These are phyloP conservation scores for Argentina anserina DNA, from an alignment of 306 rosid species.

Conservation along the genomic window DNA sequence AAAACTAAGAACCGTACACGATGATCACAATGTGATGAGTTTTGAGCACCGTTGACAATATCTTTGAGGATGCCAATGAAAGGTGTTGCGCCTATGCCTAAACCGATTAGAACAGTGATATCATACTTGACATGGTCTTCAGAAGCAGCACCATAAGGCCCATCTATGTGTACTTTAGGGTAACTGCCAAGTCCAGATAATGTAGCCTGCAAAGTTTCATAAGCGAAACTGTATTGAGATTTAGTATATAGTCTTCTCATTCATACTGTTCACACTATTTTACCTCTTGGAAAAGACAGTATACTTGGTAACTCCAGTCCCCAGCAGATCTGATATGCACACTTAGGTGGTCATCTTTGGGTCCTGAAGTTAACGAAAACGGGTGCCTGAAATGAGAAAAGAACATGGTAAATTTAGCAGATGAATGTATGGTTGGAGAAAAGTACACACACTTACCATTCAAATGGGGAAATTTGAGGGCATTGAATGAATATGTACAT, in stretches of 20 bases:
- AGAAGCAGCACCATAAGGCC: constrained; percentile 84
- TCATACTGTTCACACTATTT: neutral
- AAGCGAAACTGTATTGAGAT: neutral
- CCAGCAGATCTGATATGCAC: constrained; percentile 83
- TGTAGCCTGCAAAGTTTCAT: constrained; percentile 39
- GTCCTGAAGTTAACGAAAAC: constrained; percentile 88
- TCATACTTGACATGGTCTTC: constrained; percentile 88
- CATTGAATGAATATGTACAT: constrained; percentile 86
- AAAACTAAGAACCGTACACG: constrained; percentile 23
- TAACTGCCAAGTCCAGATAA: constrained; percentile 35
- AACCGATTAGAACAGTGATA: constrained; percentile 64
- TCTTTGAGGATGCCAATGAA: constrained; percentile 91
- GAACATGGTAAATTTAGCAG: constrained; percentile 16
- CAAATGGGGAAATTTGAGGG: constrained; percentile 77
- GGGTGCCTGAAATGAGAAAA: constrained; percentile 71
- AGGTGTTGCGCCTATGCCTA: constrained; percentile 91
- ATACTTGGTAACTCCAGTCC: constrained; percentile 78
- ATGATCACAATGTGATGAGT: constrained; percentile 20
- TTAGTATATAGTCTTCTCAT: neutral
- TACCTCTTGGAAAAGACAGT: constrained; percentile 80
- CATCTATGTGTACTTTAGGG: constrained; percentile 78
- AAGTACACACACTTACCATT: constrained; percentile 50
- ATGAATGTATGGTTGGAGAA: neutral
- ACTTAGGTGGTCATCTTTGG: constrained; percentile 71
- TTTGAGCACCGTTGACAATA: constrained; percentile 34